Conservation (phyloP, 108 stramenopile species). For the Aurantiochytrium sp. region DNA sequence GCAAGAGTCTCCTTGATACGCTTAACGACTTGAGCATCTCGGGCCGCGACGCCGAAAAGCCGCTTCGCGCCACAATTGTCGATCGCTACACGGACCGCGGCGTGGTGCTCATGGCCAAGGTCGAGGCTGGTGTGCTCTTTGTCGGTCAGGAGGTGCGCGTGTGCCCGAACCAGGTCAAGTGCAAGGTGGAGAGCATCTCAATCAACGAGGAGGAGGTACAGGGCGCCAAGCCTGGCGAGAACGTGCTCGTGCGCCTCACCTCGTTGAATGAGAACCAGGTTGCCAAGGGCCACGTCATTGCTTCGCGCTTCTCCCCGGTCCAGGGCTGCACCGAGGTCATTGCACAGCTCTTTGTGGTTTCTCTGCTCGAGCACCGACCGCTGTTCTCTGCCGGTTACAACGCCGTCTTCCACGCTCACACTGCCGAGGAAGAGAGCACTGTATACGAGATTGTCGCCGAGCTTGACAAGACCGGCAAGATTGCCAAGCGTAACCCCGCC, state of each 20-base stretch:
- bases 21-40: slow-evolving; percentile 73
- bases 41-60: slow-evolving; percentile 67
- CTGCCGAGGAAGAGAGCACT: slow-evolving; percentile 81
- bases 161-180: slow-evolving; percentile 80
- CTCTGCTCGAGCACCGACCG: slow-evolving; percentile 89
- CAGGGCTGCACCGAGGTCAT: slow-evolving; percentile 42
- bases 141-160: slow-evolving; percentile 77
- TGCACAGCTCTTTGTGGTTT: slow-evolving; percentile 62
- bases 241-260: slow-evolving; percentile 81
- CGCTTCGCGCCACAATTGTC: slow-evolving; percentile 85
- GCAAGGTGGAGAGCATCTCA: slow-evolving; percentile 86
- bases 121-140: slow-evolving; percentile 83
- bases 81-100: slow-evolving; percentile 95
- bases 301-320: slow-evolving; percentile 61
- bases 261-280: slow-evolving; percentile 76
- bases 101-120: slow-evolving; percentile 95
- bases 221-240: slow-evolving; percentile 91
- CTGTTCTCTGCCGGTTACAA: slow-evolving; percentile 92
- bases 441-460: slow-evolving; percentile 74
- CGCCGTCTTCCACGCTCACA: slow-evolving; percentile 92
- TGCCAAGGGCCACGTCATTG: slow-evolving; percentile 91
- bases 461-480: slow-evolving; percentile 49
- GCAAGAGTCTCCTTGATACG: slow-evolving; percentile 73
- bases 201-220: slow-evolving; percentile 50
- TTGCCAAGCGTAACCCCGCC: not conserved